Conservation (phyloP, 2,329 filamentous ascomycete species). For the Mycogone perniciosa region DNA sequence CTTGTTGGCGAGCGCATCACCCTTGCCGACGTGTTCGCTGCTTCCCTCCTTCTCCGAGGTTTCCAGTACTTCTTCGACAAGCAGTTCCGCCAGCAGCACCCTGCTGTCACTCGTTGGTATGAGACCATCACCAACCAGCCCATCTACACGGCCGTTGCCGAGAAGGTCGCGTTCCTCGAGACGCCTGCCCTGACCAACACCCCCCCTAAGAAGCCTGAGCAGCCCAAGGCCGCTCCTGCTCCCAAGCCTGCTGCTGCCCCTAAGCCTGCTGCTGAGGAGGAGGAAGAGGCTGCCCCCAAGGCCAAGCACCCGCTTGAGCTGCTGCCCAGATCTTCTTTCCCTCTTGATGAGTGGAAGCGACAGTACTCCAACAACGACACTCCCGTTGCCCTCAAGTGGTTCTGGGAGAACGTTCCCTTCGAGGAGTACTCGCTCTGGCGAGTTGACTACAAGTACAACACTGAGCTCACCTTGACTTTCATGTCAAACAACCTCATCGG, state of each 20-base stretch:
- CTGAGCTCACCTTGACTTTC: constrained; percentile 94
- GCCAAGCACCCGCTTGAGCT: constrained; percentile 92
- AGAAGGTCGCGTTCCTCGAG: constrained; percentile 72
- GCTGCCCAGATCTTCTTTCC: constrained; percentile 71
- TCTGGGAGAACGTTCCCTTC: constrained; percentile 94
- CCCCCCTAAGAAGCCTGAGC: constrained; percentile 72
- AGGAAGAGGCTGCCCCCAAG: constrained; percentile 59
- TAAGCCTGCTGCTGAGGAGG: constrained; percentile 22
- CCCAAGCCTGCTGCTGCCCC: constrained; percentile 31
- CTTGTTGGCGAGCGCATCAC: constrained; percentile 97
- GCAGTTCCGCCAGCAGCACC: constrained; percentile 75
- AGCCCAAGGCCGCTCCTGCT: constrained; percentile 65
- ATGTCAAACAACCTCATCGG: constrained; percentile 99
- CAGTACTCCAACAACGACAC: constrained; percentile 97
- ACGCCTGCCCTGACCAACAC: constrained; percentile 66
- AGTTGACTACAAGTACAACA: constrained; percentile 97
- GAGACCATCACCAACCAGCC: constrained; percentile 89
- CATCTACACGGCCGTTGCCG: constrained; percentile 75
- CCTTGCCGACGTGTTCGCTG: constrained; percentile 85
- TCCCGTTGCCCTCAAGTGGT: constrained; percentile 82
- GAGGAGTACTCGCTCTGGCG: constrained; percentile 95
- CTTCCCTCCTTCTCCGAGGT: constrained; percentile 72
- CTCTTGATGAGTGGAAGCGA: constrained; percentile 97
- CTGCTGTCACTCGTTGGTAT: constrained; percentile 89
- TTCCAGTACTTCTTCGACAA: constrained; percentile 95